Evolutionary conservation across 2,329 filamentous ascomycete genomes (phyloP), one percentile per base, ranked within the genome.

Genomic region (Colletotrichum filicis): DNA sequence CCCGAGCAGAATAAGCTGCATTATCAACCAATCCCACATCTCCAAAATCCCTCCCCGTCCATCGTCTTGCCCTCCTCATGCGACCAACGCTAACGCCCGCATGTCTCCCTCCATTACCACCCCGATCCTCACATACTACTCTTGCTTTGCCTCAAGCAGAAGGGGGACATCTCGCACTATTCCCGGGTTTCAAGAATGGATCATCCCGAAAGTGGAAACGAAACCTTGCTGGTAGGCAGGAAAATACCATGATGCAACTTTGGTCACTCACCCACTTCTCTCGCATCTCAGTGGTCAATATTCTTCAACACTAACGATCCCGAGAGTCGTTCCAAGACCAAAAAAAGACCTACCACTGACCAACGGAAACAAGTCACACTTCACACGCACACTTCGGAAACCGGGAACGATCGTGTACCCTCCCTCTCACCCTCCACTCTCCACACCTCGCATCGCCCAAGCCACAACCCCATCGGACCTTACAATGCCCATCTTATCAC

Each of bases 401-500:
- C 59, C 24, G 59, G 59, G 59, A 32, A 22, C 37, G 42, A 52
- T 16, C 2, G 14, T 49, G 14, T 19, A 32, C 32, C 32, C 32
- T 30, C 9, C 30, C 30, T 32, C 32, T 32, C 35, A 14, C 35
- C 12, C 35, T 37, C 14, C 28, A 11, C 42, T 19, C 42, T 46
- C 16, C 19, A 11, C 14, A 62, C 26, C 5, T 22, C 19, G 26
- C 42, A 52, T 30, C 42, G 1, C 42, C 42, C 42, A 19, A 46
- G 42, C 42, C 19, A 46, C 35, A 42, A 42, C 35, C 35, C 35
- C 12, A 16, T 16, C 37, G 12, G 42, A 46, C 16, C 42, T 46
- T 46, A 46, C 19, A 46, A 46, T 32, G 60, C 19, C 42, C 62
- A 57, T 66, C 62, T 66, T 55, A 66, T 66, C 62, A 55, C 62